Evolutionary conservation across 2,329 filamentous ascomycete species (phyloP).

Genomic region (Penicillium sp.): DNA sequence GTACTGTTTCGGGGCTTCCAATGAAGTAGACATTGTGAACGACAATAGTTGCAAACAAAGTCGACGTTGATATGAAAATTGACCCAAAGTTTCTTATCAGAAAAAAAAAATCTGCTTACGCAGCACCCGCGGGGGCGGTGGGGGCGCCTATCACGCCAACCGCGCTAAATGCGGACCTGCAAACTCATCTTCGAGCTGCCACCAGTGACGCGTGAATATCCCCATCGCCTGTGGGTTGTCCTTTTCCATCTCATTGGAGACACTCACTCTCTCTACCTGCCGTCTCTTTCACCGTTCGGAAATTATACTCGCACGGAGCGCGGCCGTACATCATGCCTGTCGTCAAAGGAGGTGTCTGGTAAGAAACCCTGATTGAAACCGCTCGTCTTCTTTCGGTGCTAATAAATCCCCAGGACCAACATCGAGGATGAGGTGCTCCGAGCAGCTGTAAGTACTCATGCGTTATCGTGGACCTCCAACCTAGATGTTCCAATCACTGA

Average conservation of each 20-base stretch:
- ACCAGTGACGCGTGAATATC: constrained; percentile 25
- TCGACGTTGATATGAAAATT: constrained; percentile 12
- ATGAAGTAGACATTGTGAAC: constrained; percentile 35
- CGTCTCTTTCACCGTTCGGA: background rate
- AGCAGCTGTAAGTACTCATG: constrained; percentile 60
- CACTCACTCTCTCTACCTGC: background rate
- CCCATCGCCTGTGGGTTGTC: constrained; percentile 17
- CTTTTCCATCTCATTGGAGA: constrained; percentile 16
- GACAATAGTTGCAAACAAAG: constrained; percentile 3
- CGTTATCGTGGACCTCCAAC: background rate
- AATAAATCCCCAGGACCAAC: constrained; percentile 54
- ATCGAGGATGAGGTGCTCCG: constrained; percentile 95
- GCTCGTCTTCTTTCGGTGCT: constrained; percentile 13
- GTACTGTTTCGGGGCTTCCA: constrained; percentile 71
- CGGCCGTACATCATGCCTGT: constrained; percentile 57
- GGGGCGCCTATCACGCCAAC: constrained; percentile 20
- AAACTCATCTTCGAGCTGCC: constrained; percentile 19
- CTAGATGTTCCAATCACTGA: constrained; percentile 13
- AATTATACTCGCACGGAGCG: constrained; percentile 7
- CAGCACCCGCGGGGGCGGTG: constrained; percentile 28
- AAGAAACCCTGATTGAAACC: constrained; percentile 19
- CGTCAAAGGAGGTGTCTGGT: constrained; percentile 67
- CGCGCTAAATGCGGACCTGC: constrained; percentile 30
- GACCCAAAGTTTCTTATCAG: constrained; percentile 27
- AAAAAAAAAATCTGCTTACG: constrained; percentile 40